A percentile compares a stretch with the other conserved stretches of the same genome.
These are phyloP conservation scores for Sicyos edulis DNA, from an alignment of 306 rosid species.

Conservation along the genomic window DNA sequence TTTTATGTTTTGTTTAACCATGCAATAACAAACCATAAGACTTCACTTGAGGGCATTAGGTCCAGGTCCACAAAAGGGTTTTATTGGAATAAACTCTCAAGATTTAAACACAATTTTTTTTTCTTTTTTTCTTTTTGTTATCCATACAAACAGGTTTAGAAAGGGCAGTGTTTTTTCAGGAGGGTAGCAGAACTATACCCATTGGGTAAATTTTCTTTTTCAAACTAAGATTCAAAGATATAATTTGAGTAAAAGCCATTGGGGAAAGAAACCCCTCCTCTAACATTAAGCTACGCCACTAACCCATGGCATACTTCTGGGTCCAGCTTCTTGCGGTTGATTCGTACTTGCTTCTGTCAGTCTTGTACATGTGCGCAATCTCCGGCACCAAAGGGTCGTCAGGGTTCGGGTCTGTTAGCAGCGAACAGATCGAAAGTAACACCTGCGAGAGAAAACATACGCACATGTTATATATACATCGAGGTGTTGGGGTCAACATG, in stretches of 20 bases:
- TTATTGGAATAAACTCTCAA: conserved; percentile 13
- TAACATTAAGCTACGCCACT: conserved; percentile 22
- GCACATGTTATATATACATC: not conserved
- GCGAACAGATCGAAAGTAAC: conserved; percentile 60
- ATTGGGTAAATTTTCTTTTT: not conserved
- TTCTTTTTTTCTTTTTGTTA: not conserved
- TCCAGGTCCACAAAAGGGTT: not conserved
- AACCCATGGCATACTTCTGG: conserved; percentile 74
- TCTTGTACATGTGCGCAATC: conserved; percentile 74
- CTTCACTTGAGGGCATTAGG: not conserved
- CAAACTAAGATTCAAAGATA: not conserved
- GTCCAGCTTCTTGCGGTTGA: conserved; percentile 81
- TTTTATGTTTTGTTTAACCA: too few species aligned
- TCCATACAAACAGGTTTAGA: conserved; percentile 26
- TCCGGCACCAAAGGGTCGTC: conserved; percentile 77
- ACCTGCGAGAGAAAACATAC: conserved; percentile 30
- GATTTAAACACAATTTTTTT: not conserved
- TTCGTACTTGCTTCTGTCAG: conserved; percentile 65
- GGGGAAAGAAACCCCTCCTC: conserved; percentile 26
- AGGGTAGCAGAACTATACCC: conserved; percentile 20
- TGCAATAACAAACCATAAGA: not conserved
- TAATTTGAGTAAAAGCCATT: conserved; percentile 23
- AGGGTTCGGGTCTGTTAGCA: conserved; percentile 64
- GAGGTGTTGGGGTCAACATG: too few species aligned
- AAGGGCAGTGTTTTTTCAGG: conserved; percentile 28